Evolutionary conservation across 129 eudicot species (phyloP).

Genomic region (Artemisia annua): DNA sequence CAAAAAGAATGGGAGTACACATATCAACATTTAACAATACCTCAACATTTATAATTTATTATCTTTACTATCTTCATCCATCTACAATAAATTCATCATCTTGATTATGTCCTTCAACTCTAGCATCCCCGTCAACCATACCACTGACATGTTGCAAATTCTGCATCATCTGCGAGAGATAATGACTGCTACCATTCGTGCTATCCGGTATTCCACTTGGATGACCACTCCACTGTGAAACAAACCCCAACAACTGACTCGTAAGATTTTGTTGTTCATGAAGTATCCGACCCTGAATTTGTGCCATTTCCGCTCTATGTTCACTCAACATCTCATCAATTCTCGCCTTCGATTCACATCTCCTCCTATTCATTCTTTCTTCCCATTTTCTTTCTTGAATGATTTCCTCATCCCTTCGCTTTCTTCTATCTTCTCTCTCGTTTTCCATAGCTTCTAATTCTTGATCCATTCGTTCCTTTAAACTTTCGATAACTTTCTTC

Average conservation of each 20-base stretch:
- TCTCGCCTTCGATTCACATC: slow-evolving; percentile 81
- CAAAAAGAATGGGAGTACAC: background rate
- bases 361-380: slow-evolving; percentile 61
- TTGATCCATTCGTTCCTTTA: slow-evolving; percentile 52
- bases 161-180: slow-evolving; percentile 93
- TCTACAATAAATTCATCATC: slow-evolving; percentile 88
- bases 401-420: slow-evolving; percentile 66
- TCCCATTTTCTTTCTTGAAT: slow-evolving; percentile 66
- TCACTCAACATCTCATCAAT: slow-evolving; percentile 73
- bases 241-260: slow-evolving; percentile 66
- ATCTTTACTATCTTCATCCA: slow-evolving; percentile 35
- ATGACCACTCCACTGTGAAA: slow-evolving; percentile 81
- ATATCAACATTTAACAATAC: background rate
- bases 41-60: background rate
- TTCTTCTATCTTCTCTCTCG: slow-evolving; percentile 63
- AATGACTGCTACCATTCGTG: slow-evolving; percentile 55
- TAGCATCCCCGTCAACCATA: slow-evolving; percentile 78
- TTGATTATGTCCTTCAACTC: slow-evolving; percentile 78
- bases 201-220: slow-evolving; percentile 50
- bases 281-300: slow-evolving; percentile 73
- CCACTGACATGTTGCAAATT: slow-evolving; percentile 77
- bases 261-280: slow-evolving; percentile 84
- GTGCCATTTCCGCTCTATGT: slow-evolving; percentile 83
- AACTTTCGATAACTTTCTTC: slow-evolving; percentile 44
- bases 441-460: slow-evolving; percentile 78